These are phyloP conservation scores for Colletotrichum australisinense DNA, from an alignment of 2,329 filamentous ascomycete genomes.

Conservation along the genomic window DNA sequence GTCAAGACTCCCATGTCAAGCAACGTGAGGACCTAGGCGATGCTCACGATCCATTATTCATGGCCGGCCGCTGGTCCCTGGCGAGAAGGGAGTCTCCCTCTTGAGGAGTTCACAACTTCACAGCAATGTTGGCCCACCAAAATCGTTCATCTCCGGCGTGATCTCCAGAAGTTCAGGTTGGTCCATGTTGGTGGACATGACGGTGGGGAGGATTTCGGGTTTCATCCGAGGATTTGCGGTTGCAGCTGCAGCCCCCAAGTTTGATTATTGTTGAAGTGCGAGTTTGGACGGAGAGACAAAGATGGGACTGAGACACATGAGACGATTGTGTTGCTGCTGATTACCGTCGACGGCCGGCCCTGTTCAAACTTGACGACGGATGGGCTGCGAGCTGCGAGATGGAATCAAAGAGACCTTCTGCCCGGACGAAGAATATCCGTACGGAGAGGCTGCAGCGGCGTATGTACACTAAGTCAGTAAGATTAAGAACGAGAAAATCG, in stretches of 20 bases:
- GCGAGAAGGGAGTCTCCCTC: not conserved
- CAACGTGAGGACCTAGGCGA: not conserved
- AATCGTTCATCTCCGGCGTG: slow-evolving; percentile 24
- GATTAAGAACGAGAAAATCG: not conserved
- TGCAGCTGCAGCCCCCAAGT: slow-evolving; percentile 8
- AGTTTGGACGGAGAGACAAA: slow-evolving; percentile 15
- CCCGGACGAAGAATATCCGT: not conserved
- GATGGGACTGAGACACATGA: slow-evolving; percentile 19
- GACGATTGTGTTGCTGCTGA: slow-evolving; percentile 6
- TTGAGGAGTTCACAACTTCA: slow-evolving; percentile 1
- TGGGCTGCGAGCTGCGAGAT: not conserved
- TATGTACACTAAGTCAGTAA: not conserved
- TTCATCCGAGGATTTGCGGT: slow-evolving; percentile 31
- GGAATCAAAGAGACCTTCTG: not conserved
- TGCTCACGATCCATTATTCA: not conserved
- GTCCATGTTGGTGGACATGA: not conserved
- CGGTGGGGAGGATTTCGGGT: slow-evolving; percentile 15
- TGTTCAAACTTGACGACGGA: not conserved
- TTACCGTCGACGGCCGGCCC: not conserved
- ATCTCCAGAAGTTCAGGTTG: slow-evolving; percentile 19
- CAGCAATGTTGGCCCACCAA: not conserved
- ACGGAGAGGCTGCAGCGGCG: not conserved
- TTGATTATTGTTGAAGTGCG: not conserved
- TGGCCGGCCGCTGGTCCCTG: not conserved
- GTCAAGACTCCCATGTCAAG: not conserved